Evolutionary conservation across 202 grass and related monocot species (phyloP).

Genomic region (Saccharum hybrid): DNA sequence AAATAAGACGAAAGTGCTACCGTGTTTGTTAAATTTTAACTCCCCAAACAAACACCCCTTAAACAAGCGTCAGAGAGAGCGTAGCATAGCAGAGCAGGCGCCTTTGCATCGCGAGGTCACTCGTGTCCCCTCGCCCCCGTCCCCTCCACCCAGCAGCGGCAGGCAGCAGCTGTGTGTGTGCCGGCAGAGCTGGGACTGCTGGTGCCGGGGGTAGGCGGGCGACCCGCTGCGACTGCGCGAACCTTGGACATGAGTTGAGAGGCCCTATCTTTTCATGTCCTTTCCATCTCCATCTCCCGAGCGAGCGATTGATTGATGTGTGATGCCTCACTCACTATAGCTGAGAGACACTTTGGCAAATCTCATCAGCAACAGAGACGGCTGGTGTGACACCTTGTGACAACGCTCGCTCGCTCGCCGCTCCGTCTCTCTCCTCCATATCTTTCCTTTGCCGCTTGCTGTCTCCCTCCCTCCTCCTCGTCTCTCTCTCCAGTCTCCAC

Average conservation of each 20-base stretch:
- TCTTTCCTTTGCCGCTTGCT: no score
- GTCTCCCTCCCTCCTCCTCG: neutral
- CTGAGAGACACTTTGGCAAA: slow-evolving; percentile 14
- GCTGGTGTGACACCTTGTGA: slow-evolving; percentile 55
- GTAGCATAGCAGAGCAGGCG: no score
- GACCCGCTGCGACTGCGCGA: neutral
- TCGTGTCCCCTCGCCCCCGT: neutral
- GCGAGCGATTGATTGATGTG: slow-evolving; percentile 48
- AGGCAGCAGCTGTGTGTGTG: neutral
- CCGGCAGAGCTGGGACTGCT: no score
- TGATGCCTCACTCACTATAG: slow-evolving; percentile 55
- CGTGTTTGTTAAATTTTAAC: no score
- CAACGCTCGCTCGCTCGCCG: neutral
- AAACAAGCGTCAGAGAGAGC: no score
- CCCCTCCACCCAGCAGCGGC: neutral
- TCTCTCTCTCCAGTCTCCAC: neutral
- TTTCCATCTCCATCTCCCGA: slow-evolving; percentile 40
- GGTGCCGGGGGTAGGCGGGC: neutral
- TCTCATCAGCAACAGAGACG: slow-evolving; percentile 56
- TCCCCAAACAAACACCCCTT: no score
- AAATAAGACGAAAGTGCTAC: no score
- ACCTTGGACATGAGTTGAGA: slow-evolving; percentile 63
- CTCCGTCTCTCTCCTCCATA: no score
- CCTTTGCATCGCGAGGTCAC: slow-evolving; percentile 44
- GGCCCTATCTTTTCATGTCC: slow-evolving; percentile 66